Percentiles rank a stretch among this genome's conserved stretches.
Evolutionary conservation across 2,329 filamentous ascomycete species (phyloP).

Genomic region (Chrysosphaeria jannelii): DNA sequence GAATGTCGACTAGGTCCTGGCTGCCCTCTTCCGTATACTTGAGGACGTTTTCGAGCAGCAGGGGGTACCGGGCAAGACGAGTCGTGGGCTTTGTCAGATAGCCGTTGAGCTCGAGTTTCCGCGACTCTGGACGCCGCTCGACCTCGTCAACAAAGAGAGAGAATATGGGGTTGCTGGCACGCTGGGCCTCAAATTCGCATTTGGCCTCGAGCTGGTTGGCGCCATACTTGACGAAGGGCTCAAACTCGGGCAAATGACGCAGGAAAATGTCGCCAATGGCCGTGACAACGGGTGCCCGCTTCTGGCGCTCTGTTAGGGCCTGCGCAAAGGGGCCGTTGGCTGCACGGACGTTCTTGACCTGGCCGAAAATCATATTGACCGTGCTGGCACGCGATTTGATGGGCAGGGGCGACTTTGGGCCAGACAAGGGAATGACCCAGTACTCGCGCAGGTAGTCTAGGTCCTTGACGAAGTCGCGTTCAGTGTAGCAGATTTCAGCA

Average conservation of each 20-base stretch:
- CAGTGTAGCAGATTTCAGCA: constrained; percentile 94
- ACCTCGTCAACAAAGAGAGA: constrained; percentile 86
- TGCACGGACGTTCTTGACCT: constrained; percentile 77
- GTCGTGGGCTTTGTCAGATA: constrained; percentile 96
- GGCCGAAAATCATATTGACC: constrained; percentile 81
- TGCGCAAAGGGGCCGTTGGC: constrained; percentile 77
- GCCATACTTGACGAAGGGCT: constrained; percentile 88
- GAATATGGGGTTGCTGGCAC: constrained; percentile 59
- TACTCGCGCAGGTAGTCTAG: constrained; percentile 92
- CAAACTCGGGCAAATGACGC: constrained; percentile 72
- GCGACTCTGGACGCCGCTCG: constrained; percentile 79
- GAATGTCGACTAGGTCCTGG: constrained; percentile 73
- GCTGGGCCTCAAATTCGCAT: constrained; percentile 93
- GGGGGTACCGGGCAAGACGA: constrained; percentile 70
- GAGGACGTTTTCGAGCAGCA: constrained; percentile 68
- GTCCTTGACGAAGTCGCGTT: constrained; percentile 96
- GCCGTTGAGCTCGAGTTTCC: constrained; percentile 88
- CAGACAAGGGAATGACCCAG: constrained; percentile 81
- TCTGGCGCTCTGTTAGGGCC: constrained; percentile 66
- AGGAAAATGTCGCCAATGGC: constrained; percentile 86
- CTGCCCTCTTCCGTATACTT: constrained; percentile 80
- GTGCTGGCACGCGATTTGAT: constrained; percentile 67
- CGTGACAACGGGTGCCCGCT: constrained; percentile 64
- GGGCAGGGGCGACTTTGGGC: constrained; percentile 61
- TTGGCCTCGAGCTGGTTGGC: constrained; percentile 90